Conservation (phyloP, 2,329 filamentous ascomycete genomes). For the Pseudocercospora musae region DNA sequence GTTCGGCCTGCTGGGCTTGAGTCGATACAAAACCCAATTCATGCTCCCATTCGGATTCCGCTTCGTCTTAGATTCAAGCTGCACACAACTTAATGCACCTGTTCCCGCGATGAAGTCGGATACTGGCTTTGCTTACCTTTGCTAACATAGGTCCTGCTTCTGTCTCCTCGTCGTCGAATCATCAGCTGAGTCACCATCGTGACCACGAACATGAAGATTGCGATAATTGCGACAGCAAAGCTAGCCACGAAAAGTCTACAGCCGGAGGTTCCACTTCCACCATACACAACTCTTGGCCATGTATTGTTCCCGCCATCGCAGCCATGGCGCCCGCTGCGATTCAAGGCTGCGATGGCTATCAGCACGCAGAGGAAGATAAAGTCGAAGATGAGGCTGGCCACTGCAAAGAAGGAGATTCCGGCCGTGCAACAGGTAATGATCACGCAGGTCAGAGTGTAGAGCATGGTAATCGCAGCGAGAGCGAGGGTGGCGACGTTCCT, state of each 20-base stretch:
- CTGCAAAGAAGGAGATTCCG: constrained; percentile 6
- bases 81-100: not conserved
- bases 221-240: constrained; percentile 4
- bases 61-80: not conserved
- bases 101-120: not conserved
- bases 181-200: not conserved
- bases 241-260: not conserved
- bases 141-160: not conserved
- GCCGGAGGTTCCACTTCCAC: not conserved
- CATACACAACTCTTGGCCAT: not conserved
- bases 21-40: not conserved
- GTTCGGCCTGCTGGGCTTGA: not conserved
- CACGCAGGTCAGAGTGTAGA: not conserved
- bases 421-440: not conserved
- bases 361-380: constrained; percentile 8
- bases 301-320: not conserved
- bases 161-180: not conserved
- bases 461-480: not conserved
- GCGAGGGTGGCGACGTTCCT: not conserved
- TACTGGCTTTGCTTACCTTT: not conserved
- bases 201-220: not conserved
- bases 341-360: constrained; percentile 6
- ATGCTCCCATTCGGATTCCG: not conserved
- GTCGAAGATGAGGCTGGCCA: constrained; percentile 7
- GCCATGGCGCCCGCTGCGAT: not conserved